phyloP scores from a whole-genome alignment of 345 rosid species.

The Melaleuca quinquenervia region DNA sequence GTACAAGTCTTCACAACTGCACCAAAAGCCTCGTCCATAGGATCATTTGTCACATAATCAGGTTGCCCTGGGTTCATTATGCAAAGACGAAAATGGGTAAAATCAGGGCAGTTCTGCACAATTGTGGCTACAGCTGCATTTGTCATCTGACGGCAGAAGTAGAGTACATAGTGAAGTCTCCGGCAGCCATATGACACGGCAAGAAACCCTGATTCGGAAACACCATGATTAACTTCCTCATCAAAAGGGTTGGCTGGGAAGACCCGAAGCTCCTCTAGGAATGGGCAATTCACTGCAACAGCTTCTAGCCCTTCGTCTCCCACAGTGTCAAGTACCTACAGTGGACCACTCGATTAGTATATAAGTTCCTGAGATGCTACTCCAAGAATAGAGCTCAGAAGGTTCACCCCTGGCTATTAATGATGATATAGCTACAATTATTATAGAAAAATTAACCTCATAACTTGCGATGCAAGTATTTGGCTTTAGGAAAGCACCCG shows the following conservation, averaged over 20 bases:
- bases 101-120: slow-evolving; percentile 56
- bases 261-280: slow-evolving; percentile 65
- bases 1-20: slow-evolving; percentile 56
- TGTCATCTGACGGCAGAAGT: slow-evolving; percentile 64
- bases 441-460: not conserved
- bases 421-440: not conserved
- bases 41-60: slow-evolving; percentile 43
- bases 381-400: not conserved
- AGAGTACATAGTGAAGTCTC: slow-evolving; percentile 53
- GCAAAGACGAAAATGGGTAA: slow-evolving; percentile 70
- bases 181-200: slow-evolving; percentile 55
- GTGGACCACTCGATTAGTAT: not conserved
- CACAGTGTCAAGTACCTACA: slow-evolving; percentile 57
- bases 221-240: slow-evolving; percentile 34
- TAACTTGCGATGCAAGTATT: not conserved
- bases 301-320: slow-evolving; percentile 62
- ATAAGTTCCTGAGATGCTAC: not conserved
- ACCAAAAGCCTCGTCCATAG: slow-evolving; percentile 74
- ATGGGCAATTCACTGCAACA: slow-evolving; percentile 37
- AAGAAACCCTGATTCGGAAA: slow-evolving; percentile 52
- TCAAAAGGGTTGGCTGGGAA: slow-evolving; percentile 61
- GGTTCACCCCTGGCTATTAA: not conserved
- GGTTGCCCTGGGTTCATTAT: slow-evolving; percentile 63
- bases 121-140: slow-evolving; percentile 59
- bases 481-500: not conserved